Conservation (phyloP, 768 basidiomycete species). For the Tulasnella sp. region DNA sequence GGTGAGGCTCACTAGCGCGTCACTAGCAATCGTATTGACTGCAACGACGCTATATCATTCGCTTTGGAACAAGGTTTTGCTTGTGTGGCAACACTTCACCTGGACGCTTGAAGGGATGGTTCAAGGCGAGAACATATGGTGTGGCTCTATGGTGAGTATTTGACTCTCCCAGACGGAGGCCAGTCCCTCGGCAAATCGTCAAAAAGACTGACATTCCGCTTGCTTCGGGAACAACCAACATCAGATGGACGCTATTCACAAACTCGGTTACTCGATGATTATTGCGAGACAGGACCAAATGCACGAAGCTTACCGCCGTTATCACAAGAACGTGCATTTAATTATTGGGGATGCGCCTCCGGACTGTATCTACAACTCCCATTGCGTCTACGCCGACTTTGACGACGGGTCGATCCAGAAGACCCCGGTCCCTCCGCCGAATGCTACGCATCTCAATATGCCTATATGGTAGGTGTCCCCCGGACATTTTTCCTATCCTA, state of each 20-base stretch:
- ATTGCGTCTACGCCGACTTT: background rate
- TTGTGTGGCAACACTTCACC: slow-evolving; percentile 11
- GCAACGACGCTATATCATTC: background rate
- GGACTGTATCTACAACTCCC: background rate
- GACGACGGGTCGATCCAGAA: background rate
- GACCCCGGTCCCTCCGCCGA: background rate
- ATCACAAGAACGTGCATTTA: slow-evolving; percentile 15
- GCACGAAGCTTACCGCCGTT: background rate
- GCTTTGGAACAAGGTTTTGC: background rate
- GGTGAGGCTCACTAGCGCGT: background rate
- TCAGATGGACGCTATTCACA: slow-evolving; percentile 13
- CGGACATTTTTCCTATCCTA: too few species aligned
- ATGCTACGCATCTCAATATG: slow-evolving; percentile 12
- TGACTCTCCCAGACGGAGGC: background rate
- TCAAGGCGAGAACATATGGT: slow-evolving; percentile 31
- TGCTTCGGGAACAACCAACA: background rate
- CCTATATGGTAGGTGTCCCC: background rate
- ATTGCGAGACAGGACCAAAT: background rate
- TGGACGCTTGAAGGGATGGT: background rate
- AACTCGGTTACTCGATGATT: slow-evolving; percentile 29
- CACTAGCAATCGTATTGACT: background rate
- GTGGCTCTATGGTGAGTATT: background rate
- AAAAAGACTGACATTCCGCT: background rate
- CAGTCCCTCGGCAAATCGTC: background rate
- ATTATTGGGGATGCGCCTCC: background rate